These are phyloP conservation scores for Pinus taeda DNA, from an alignment of 75 land plant species.

Conservation along the genomic window DNA sequence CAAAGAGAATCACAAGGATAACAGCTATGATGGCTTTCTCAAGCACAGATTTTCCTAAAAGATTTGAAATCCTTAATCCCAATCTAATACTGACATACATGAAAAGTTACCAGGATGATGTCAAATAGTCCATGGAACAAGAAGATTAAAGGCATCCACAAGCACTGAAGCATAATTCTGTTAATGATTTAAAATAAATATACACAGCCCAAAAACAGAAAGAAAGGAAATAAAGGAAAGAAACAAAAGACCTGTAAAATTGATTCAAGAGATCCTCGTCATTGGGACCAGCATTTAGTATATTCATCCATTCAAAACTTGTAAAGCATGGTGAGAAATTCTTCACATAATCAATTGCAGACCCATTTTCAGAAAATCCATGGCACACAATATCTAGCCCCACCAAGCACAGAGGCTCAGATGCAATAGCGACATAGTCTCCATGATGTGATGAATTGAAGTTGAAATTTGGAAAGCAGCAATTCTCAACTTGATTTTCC, in stretches of 20 bases:
- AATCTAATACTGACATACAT: no score
- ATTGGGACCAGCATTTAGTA: slow-evolving; percentile 45
- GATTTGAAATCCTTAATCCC: neutral
- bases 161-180: neutral
- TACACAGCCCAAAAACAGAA: neutral
- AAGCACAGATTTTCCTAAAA: neutral
- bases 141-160: neutral
- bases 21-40: neutral
- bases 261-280: slow-evolving; percentile 32
- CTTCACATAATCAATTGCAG: slow-evolving; percentile 34
- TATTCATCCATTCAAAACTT: slow-evolving; percentile 59
- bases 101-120: no score
- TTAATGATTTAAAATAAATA: no score
- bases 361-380: slow-evolving; percentile 25
- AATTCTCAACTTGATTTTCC: neutral
- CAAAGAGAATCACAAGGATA: neutral
- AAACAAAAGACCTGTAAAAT: slow-evolving; percentile 63
- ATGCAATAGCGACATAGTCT: slow-evolving; percentile 85
- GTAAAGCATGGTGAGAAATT: slow-evolving; percentile 68
- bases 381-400: slow-evolving; percentile 78
- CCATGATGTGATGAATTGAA: slow-evolving; percentile 90
- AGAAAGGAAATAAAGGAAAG: neutral
- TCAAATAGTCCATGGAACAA: neutral
- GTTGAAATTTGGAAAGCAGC: slow-evolving; percentile 72
- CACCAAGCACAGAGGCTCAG: slow-evolving; percentile 77